phyloP scores from a whole-genome alignment of 1,139 yeast species.

The Hansenula sp. region DNA sequence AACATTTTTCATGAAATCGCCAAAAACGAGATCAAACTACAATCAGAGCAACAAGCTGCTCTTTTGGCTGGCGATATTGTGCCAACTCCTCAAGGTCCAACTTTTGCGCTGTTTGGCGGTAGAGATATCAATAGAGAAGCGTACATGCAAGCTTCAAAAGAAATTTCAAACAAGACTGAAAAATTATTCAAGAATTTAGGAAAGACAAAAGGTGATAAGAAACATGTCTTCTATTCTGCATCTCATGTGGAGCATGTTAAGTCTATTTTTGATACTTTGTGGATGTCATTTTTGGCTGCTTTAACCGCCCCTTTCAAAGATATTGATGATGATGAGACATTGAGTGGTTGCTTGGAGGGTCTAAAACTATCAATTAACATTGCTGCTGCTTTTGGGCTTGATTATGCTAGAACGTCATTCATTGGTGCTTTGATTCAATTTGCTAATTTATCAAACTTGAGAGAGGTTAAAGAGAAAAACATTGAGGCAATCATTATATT shows the following conservation, averaged over 20 bases:
- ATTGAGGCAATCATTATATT: conserved; percentile 75
- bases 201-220: conserved; percentile 34
- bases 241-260: conserved; percentile 87
- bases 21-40: conserved; percentile 79
- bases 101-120: conserved; percentile 67
- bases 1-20: conserved; percentile 75
- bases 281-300: conserved; percentile 98
- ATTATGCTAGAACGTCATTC: conserved; percentile 83
- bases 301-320: conserved; percentile 91
- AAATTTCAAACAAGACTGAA: conserved; percentile 88
- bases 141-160: conserved; percentile 86
- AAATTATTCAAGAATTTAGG: conserved; percentile 72
- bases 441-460: conserved; percentile 73
- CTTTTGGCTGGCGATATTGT: conserved; percentile 61
- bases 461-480: conserved; percentile 76
- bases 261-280: conserved; percentile 87
- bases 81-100: conserved; percentile 34
- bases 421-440: conserved; percentile 88
- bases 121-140: conserved; percentile 81
- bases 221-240: conserved; percentile 41
- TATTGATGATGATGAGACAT: conserved; percentile 72
- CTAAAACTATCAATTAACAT: conserved; percentile 77
- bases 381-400: conserved; percentile 80
- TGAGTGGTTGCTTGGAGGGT: conserved; percentile 78
- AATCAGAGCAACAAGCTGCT: conserved; percentile 94